These are phyloP conservation scores for Erucastrum elatum DNA, from an alignment of 345 rosid species.

Conservation along the genomic window DNA sequence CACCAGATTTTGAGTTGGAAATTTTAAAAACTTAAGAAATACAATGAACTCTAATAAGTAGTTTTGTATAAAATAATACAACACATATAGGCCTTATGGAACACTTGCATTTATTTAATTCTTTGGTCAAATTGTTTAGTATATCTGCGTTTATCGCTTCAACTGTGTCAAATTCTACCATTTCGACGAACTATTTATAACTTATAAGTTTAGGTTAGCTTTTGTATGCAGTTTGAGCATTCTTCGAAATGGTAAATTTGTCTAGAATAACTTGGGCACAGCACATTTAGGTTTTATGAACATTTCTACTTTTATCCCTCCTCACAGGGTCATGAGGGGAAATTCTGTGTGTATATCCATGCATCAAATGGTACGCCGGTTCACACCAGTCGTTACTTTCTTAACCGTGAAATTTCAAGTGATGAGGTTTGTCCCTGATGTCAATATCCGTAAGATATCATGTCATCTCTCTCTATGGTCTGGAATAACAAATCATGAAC, in stretches of 20 bases:
- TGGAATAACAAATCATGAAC: conserved; percentile 8
- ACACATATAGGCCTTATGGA: not conserved
- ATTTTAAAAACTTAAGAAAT: too few relatives aligned
- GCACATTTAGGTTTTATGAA: too few relatives aligned
- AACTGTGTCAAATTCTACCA: too few relatives aligned
- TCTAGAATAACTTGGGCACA: too few relatives aligned
- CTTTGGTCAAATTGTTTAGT: not conserved
- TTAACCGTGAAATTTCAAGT: conserved; percentile 70
- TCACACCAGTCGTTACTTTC: conserved; percentile 73
- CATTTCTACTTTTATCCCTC: too few relatives aligned
- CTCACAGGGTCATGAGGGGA: conserved; percentile 76
- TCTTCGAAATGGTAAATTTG: too few relatives aligned
- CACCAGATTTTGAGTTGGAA: too few relatives aligned
- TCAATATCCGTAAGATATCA: conserved; percentile 14
- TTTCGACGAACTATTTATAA: too few relatives aligned
- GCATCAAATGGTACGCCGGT: conserved; percentile 77
- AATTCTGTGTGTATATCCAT: conserved; percentile 76
- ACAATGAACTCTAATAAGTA: not conserved
- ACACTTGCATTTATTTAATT: conserved; percentile 4
- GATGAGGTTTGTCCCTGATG: conserved; percentile 53
- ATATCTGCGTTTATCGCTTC: not conserved
- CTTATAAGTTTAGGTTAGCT: too few relatives aligned
- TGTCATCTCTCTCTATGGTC: conserved; percentile 8
- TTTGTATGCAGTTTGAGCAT: too few relatives aligned
- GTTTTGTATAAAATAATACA: conserved; percentile 8